Evolutionary conservation across 2,329 filamentous ascomycete species (phyloP), one percentile per base, ranked within the genome.

Genomic region (Fusarium illudens): DNA sequence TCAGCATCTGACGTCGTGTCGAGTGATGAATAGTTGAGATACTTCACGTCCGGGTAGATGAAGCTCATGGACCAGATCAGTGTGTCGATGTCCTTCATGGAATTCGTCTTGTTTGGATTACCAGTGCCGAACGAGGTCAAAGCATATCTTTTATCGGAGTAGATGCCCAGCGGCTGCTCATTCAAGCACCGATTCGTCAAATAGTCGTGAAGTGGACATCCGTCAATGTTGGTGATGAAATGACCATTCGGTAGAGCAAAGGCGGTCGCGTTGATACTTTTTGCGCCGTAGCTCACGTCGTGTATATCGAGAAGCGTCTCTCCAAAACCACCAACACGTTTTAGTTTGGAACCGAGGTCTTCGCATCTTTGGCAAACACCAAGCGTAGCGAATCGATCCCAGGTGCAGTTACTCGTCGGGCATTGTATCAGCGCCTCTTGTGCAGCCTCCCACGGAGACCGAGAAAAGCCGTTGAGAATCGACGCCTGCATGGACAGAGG

Each of bases 291-390:
- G 11, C 27, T 32, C 25, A 49, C 27, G 6, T 49, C 44, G 8
- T 49, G 27, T 17, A 61, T 30, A 2, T 37, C 44, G 15, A 49
- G 6, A 2, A 58, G 27, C 3, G 32, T 27, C 2, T 46, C n/a
- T 17, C 39, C 60, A n/a, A 60, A 68, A 11, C 30, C 58, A 0
- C 20, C 20, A 0, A 62, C 44, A n/a, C 22, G 32, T 7, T 22
- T 48, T 6, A 72, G 65, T 2, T 69, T n/a, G 1, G 58, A 65
- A 3, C 60, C 66, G 15, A 71, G 17, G 33, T 73, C 59, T n/a
- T 66, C 50, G 49, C 70, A 73, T 8, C 39, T 64, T 3, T 69
- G 42, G 50, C 68, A 73, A 20, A 73, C 67, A 5, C 60, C 71
- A 6, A 68, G 61, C 4, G 66, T 71, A 13, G 66, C 51, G n/a